Evolutionary conservation across 768 basidiomycete species (phyloP).

Genomic region (Mycena crocata): DNA sequence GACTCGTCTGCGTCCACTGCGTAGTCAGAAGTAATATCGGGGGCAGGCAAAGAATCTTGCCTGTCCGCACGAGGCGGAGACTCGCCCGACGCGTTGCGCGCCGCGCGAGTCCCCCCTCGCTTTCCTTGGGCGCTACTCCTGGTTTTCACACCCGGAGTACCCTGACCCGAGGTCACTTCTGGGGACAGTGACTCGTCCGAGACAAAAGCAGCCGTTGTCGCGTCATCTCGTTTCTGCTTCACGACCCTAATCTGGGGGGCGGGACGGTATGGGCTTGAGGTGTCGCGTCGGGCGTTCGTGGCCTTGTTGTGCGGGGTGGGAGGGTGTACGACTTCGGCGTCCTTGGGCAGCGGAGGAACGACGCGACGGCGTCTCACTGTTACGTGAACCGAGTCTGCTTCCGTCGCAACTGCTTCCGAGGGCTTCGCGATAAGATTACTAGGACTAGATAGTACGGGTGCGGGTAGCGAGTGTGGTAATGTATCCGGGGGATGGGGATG

Average conservation of each 20-base stretch:
- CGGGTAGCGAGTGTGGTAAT: no score
- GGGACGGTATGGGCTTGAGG: background rate
- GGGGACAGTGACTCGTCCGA: background rate
- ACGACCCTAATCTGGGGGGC: background rate
- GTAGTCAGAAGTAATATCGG: background rate
- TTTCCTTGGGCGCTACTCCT: conserved; percentile 2
- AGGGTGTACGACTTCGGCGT: no score
- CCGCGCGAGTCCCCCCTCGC: conserved; percentile 14
- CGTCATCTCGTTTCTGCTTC: background rate
- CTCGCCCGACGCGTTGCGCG: background rate
- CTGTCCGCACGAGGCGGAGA: conserved; percentile 16
- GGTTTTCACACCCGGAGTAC: background rate
- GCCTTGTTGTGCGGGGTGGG: no score
- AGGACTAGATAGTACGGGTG: no score
- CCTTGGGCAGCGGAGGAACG: no score
- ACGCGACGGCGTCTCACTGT: no score
- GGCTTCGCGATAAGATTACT: no score
- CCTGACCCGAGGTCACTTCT: background rate
- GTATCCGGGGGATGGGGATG: no score
- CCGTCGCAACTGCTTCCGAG: no score
- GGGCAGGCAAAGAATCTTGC: background rate
- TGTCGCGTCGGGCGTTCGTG: no score
- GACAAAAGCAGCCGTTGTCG: background rate
- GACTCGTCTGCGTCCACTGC: background rate
- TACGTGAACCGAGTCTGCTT: no score